Conservation (phyloP, 2,329 filamentous ascomycete species). For the Paecilomyces sp. region DNA sequence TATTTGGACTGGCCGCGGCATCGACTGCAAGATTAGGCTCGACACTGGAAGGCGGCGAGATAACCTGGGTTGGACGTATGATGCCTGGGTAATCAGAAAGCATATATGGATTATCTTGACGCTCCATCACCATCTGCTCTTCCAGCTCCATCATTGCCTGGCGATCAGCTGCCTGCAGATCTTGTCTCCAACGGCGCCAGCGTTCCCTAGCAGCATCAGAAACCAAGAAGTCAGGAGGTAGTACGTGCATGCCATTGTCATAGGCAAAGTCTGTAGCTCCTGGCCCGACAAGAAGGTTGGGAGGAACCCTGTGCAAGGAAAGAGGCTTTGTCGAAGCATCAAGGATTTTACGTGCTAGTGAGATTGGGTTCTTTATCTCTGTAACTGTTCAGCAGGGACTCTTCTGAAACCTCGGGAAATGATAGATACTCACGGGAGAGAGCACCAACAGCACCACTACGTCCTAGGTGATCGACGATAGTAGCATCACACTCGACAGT, state of each 20-base stretch:
- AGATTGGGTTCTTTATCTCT: slow-evolving; percentile 93
- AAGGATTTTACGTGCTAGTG: slow-evolving; percentile 73
- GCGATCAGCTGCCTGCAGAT: slow-evolving; percentile 58
- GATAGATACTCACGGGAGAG: slow-evolving; percentile 63
- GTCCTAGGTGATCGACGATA: slow-evolving; percentile 81
- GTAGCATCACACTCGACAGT: slow-evolving; percentile 92
- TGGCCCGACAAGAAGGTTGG: slow-evolving; percentile 80
- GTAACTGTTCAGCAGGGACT: slow-evolving; percentile 9
- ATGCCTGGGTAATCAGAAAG: slow-evolving; percentile 16
- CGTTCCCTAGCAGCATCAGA: slow-evolving; percentile 72
- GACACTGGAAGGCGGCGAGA: slow-evolving; percentile 12
- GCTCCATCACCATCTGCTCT: slow-evolving; percentile 12
- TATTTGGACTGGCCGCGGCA: neutral
- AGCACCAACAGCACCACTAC: slow-evolving; percentile 88
- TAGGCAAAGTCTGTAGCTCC: slow-evolving; percentile 83
- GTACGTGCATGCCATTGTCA: slow-evolving; percentile 64
- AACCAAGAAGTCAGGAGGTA: slow-evolving; percentile 71
- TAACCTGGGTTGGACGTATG: slow-evolving; percentile 14
- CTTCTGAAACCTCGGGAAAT: slow-evolving; percentile 8
- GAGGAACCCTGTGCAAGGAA: slow-evolving; percentile 82
- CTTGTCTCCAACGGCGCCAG: slow-evolving; percentile 67
- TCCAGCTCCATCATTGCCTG: slow-evolving; percentile 27
- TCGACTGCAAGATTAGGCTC: slow-evolving; percentile 3
- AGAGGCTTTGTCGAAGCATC: slow-evolving; percentile 68
- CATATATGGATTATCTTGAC: slow-evolving; percentile 10